Percentiles rank a stretch among this genome's conserved stretches.
Conservation (phyloP, 2,329 filamentous ascomycete species). For the Calonectria honghensis region DNA sequence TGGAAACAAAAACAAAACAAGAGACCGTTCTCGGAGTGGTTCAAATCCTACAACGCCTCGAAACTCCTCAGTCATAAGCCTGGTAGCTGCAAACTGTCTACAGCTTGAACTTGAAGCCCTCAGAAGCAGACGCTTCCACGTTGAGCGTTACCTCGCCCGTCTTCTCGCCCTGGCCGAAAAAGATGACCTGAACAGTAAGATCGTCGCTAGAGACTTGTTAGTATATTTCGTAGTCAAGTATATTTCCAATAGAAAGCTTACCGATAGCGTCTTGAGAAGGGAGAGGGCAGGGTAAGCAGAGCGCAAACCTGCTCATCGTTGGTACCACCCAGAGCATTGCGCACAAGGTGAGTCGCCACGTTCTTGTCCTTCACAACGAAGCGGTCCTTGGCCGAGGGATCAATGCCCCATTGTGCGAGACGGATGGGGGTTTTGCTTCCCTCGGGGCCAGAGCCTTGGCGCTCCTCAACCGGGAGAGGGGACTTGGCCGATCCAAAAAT, state of each 20-base stretch:
- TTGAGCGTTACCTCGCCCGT: slow-evolving; percentile 89
- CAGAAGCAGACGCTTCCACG: slow-evolving; percentile 84
- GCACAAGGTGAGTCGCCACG: slow-evolving; percentile 93
- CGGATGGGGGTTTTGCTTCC: slow-evolving; percentile 93
- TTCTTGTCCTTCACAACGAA: slow-evolving; percentile 98
- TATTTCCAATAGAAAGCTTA: slow-evolving; percentile 60
- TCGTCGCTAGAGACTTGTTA: slow-evolving; percentile 81
- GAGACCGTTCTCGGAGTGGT: slow-evolving; percentile 21
- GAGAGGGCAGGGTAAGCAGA: slow-evolving; percentile 91
- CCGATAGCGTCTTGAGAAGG: slow-evolving; percentile 94
- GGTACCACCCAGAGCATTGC: slow-evolving; percentile 94
- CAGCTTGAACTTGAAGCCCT: slow-evolving; percentile 63
- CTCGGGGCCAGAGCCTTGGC: slow-evolving; percentile 67
- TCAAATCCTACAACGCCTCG: slow-evolving; percentile 48
- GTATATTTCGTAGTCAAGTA: neutral
- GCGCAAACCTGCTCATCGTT: slow-evolving; percentile 96
- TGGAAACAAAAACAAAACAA: slow-evolving; percentile 30
- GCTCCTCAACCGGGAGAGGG: slow-evolving; percentile 85
- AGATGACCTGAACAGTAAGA: slow-evolving; percentile 97
- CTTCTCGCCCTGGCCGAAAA: slow-evolving; percentile 90
- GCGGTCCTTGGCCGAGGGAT: slow-evolving; percentile 82
- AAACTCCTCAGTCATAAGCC: slow-evolving; percentile 39
- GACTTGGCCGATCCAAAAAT: slow-evolving; percentile 71
- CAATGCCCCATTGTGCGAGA: slow-evolving; percentile 92
- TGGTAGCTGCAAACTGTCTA: slow-evolving; percentile 48